A percentile compares a stretch with the other conserved stretches of the same genome.
Conservation (phyloP, 2,329 filamentous ascomycete genomes). For the Mollisia scopiformis region DNA sequence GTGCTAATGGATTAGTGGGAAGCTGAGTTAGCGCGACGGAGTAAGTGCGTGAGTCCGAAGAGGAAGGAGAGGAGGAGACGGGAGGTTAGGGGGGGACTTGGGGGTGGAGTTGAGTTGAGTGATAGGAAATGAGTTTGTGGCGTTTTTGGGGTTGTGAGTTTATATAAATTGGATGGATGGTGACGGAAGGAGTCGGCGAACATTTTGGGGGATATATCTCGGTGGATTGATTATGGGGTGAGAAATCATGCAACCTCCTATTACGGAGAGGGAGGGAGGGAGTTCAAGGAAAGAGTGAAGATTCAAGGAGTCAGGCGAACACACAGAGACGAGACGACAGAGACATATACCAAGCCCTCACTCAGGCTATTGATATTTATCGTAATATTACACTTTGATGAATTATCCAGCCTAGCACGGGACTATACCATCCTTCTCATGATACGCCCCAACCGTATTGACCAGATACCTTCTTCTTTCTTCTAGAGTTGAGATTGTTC, state of each 20-base stretch:
- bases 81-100: conserved; percentile 4
- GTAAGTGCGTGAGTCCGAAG: not conserved
- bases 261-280: no score
- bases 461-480: no score
- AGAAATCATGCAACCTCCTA: no score
- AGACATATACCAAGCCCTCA: conserved; percentile 1
- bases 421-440: not conserved
- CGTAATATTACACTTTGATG: not conserved
- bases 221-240: no score
- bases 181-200: not conserved
- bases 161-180: no score
- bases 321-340: not conserved
- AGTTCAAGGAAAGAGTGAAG: not conserved
- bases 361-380: not conserved
- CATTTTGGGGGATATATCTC: not conserved
- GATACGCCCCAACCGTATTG: no score
- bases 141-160: no score
- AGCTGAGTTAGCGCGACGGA: not conserved
- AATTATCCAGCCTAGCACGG: not conserved
- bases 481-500: conserved; percentile 34
- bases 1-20: no score
- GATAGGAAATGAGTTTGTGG: not conserved
- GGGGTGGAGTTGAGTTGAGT: not conserved
- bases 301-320: not conserved
- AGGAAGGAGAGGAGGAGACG: not conserved